Percentiles rank a stretch among this genome's conserved stretches.
phyloP scores from a whole-genome alignment of 2,329 filamentous ascomycete species.

The Saccharata proteae region DNA sequence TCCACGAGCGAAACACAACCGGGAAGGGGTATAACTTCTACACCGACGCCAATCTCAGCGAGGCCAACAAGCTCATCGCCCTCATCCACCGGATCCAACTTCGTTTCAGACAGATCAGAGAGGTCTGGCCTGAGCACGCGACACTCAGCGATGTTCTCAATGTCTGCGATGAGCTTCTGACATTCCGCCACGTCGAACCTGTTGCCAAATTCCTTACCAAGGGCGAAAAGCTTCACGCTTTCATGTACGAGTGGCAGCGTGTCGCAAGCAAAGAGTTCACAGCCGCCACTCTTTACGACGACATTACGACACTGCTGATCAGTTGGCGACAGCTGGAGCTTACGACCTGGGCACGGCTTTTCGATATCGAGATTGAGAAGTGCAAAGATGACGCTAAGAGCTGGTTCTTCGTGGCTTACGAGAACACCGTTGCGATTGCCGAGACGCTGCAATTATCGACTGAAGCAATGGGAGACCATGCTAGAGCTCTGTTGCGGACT shows the following conservation, averaged over 20 bases:
- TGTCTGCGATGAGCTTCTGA: slow-evolving; percentile 62
- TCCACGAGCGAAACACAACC: slow-evolving; percentile 11
- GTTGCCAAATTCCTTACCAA: slow-evolving; percentile 76
- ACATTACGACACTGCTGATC: slow-evolving; percentile 68
- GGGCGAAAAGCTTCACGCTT: slow-evolving; percentile 74
- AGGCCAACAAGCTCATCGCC: slow-evolving; percentile 60
- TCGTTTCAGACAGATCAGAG: slow-evolving; percentile 59
- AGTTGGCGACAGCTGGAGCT: slow-evolving; percentile 85
- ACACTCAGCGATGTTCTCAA: slow-evolving; percentile 67
- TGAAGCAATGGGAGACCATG: slow-evolving; percentile 50
- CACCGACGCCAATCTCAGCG: slow-evolving; percentile 61
- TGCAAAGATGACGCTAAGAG: slow-evolving; percentile 66
- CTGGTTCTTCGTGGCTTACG: slow-evolving; percentile 97
- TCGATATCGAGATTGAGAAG: slow-evolving; percentile 71
- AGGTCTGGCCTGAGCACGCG: slow-evolving; percentile 59
- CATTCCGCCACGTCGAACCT: slow-evolving; percentile 67
- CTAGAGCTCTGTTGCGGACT: slow-evolving; percentile 57
- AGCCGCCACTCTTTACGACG: slow-evolving; percentile 58
- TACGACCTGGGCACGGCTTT: slow-evolving; percentile 78
- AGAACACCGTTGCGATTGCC: slow-evolving; percentile 69
- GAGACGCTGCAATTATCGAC: slow-evolving; percentile 48
- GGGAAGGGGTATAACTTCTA: slow-evolving; percentile 75
- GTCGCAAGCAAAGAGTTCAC: slow-evolving; percentile 75
- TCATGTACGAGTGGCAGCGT: slow-evolving; percentile 88
- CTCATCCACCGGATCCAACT: slow-evolving; percentile 57